Evolutionary conservation across 1,284 basidiomycete species (phyloP), one percentile per base, ranked within the genome.

Genomic region (Fomitiporia mediterranea): DNA sequence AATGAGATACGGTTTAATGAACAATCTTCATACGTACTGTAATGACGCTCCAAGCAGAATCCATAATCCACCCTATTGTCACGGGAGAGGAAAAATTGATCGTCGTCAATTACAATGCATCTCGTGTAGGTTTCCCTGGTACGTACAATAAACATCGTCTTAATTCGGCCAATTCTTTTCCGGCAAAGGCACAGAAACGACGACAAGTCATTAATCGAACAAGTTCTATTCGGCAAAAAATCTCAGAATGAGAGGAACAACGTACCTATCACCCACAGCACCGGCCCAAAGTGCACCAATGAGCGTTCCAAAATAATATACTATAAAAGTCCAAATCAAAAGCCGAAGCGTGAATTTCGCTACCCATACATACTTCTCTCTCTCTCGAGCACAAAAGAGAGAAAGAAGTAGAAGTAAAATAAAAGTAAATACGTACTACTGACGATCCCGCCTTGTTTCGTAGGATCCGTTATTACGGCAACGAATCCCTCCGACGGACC

Each of bases 381-480:
- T n/a, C n/a, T n/a, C n/a, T n/a, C n/a, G n/a, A n/a, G n/a, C n/a
- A n/a, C n/a, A n/a, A n/a, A n/a, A n/a, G n/a, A n/a, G n/a, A n/a
- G n/a, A n/a, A 47, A 32, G 64, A 61, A 30, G 23, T 42, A 8
- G 17, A 46, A 23, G 6, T 13, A 21, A 27, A 27, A 34, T 47
- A 21, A 19, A 21, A 11, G 44, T n/a, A 7, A 61, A 59, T 1
- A 68, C 70, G 25, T 50, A 72, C 70, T 76, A 62, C 73, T 74
- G 60, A 77, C 76, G 43, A 80, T 79, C 2, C 78, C 78, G 17
- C 78, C 78, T 62, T 80, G 79, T 35, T 73, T 70, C 1, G 76
- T 75, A 3, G 76, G 74, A 60, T 79, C 63, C 13, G 78, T 80
- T 54, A 81, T 73, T n/a, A 68, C 73, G 4, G 69, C 77, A 7